Evolutionary conservation across 805 yeast species (phyloP).

Genomic region (Lipomyces yamanashiensis): DNA sequence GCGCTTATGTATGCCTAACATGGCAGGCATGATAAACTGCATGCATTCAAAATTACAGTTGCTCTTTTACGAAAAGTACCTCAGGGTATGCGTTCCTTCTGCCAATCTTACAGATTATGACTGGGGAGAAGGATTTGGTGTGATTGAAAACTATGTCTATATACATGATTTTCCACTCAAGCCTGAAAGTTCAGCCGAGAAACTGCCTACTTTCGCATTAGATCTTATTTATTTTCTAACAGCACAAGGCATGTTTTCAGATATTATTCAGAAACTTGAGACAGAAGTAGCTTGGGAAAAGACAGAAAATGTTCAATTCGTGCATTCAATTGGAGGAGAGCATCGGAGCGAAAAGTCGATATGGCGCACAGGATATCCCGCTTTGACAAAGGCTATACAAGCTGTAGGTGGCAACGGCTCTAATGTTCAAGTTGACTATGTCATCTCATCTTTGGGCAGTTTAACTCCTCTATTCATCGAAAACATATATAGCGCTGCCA

Average conservation of each 20-base stretch:
- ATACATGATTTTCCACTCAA: conserved; percentile 35
- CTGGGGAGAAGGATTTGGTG: conserved; percentile 40
- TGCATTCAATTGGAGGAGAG: conserved; percentile 39
- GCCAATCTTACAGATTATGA: conserved; percentile 40
- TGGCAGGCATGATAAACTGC: conserved; percentile 30
- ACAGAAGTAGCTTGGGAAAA: conserved; percentile 32
- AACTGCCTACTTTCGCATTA: conserved; percentile 30
- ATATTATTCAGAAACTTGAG: conserved; percentile 25
- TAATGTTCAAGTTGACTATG: conserved; percentile 25
- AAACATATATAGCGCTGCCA: conserved; percentile 27
- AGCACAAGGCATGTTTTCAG: conserved; percentile 32
- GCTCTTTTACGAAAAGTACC: conserved; percentile 33
- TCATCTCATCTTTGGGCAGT: conserved; percentile 33
- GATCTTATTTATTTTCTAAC: conserved; percentile 32
- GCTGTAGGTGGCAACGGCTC: conserved; percentile 24
- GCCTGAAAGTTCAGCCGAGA: neutral
- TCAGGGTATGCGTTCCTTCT: conserved; percentile 38
- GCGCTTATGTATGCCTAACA: conserved; percentile 32
- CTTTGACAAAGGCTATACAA: conserved; percentile 23
- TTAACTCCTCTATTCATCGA: conserved; percentile 17
- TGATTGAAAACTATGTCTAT: conserved; percentile 37
- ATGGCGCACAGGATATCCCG: conserved; percentile 27
- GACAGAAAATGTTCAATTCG: conserved; percentile 36
- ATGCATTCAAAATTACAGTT: conserved; percentile 40
- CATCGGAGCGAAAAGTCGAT: conserved; percentile 13